A percentile compares a stretch with the other conserved stretches of the same genome.
These are phyloP conservation scores for Morella rubra DNA, from an alignment of 306 rosid species.

Conservation along the genomic window DNA sequence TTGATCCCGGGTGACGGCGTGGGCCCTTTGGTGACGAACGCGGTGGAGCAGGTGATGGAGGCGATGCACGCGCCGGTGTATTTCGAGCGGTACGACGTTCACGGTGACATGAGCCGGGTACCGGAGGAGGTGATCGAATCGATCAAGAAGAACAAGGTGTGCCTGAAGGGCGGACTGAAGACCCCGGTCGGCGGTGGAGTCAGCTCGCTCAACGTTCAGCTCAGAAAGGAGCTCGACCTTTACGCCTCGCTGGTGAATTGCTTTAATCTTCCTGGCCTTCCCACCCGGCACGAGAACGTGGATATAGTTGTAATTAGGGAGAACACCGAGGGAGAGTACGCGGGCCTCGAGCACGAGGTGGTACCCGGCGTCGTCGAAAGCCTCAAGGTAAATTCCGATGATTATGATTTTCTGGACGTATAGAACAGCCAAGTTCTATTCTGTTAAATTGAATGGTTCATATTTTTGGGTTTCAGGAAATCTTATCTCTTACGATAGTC, in stretches of 20 bases:
- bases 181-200: slow-evolving; percentile 90
- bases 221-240: slow-evolving; percentile 80
- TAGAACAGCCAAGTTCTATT: too few species aligned
- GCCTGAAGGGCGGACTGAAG: slow-evolving; percentile 73
- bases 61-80: slow-evolving; percentile 80
- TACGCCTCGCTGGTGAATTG: slow-evolving; percentile 83
- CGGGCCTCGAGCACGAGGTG: slow-evolving; percentile 89
- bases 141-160: slow-evolving; percentile 77
- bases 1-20: slow-evolving; percentile 84
- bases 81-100: slow-evolving; percentile 69
- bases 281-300: slow-evolving; percentile 68
- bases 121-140: slow-evolving; percentile 75
- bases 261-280: slow-evolving; percentile 66
- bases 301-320: slow-evolving; percentile 86
- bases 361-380: slow-evolving; percentile 94
- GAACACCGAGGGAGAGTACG: slow-evolving; percentile 84
- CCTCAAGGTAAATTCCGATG: slow-evolving; percentile 54
- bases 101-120: slow-evolving; percentile 59
- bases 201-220: slow-evolving; percentile 70
- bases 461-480: not conserved
- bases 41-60: slow-evolving; percentile 84
- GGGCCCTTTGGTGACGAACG: slow-evolving; percentile 72
- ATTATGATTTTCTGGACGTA: not conserved
- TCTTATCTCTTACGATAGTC: not conserved
- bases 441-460: not conserved